Percentiles rank a stretch among this genome's conserved stretches.
phyloP scores from a whole-genome alignment of 352 stramenopile genomes.

The Hyaloperonospora arabidopsidis region DNA sequence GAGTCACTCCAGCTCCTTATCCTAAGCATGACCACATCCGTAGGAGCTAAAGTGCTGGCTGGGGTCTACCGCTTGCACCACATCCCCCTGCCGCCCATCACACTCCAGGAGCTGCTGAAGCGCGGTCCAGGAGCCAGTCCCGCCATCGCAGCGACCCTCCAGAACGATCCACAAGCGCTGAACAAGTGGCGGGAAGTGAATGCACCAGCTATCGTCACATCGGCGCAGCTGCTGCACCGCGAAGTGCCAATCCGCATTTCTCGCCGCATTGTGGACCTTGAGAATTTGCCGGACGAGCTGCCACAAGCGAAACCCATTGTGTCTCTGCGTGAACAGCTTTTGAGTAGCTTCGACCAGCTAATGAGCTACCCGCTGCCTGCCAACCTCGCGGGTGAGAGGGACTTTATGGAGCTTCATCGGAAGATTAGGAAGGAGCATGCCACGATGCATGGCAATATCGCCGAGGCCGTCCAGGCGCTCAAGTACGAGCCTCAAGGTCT shows the following conservation, averaged over 20 bases:
- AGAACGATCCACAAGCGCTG: constrained; percentile 40
- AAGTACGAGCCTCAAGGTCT: constrained; percentile 49
- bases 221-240: constrained; percentile 65
- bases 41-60: constrained; percentile 54
- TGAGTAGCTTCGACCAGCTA: constrained; percentile 70
- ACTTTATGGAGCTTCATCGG: constrained; percentile 55
- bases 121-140: constrained; percentile 46
- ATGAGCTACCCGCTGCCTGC: constrained; percentile 47
- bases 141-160: constrained; percentile 41
- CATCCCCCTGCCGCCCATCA: constrained; percentile 73
- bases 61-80: constrained; percentile 81
- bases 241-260: constrained; percentile 76
- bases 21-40: constrained; percentile 27
- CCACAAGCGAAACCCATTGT: constrained; percentile 51
- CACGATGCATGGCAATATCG: constrained; percentile 66
- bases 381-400: constrained; percentile 46
- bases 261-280: constrained; percentile 73
- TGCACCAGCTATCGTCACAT: constrained; percentile 64
- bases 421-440: constrained; percentile 54
- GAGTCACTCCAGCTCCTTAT: neutral
- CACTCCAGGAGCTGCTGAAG: constrained; percentile 65
- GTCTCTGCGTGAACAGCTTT: constrained; percentile 50
- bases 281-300: constrained; percentile 70
- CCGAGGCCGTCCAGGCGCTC: constrained; percentile 49
- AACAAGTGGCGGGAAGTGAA: constrained; percentile 60